phyloP scores from a whole-genome alignment of 495 filamentous ascomycete species.

The Penicillium paradoxum region DNA sequence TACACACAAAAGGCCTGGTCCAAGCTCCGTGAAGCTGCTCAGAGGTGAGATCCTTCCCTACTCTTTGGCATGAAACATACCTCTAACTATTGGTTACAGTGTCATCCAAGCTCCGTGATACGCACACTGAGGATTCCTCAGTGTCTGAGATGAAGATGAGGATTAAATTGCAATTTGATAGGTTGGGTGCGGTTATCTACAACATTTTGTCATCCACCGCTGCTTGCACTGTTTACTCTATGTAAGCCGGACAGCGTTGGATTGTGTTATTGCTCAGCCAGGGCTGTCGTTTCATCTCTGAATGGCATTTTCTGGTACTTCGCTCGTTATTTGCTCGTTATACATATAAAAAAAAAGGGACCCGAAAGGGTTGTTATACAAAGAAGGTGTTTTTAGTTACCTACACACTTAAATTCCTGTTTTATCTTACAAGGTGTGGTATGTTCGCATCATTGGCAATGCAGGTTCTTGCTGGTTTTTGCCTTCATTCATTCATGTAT shows the following conservation, averaged over 20 bases:
- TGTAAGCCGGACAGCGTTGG: constrained; percentile 20
- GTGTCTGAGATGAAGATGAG: constrained; percentile 25
- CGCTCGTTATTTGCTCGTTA: constrained; percentile 18
- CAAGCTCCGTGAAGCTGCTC: constrained; percentile 35
- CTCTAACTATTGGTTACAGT: constrained; percentile 19
- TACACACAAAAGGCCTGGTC: constrained; percentile 27
- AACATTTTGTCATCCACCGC: constrained; percentile 23
- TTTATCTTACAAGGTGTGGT: neutral
- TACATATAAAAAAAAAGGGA: constrained; percentile 15
- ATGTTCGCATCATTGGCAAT: neutral
- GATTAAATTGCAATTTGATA: constrained; percentile 32
- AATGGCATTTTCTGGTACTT: constrained; percentile 12
- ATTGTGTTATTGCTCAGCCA: constrained; percentile 19
- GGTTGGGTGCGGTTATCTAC: constrained; percentile 31
- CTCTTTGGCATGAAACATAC: neutral
- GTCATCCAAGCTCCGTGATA: constrained; percentile 45
- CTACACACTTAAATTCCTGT: neutral
- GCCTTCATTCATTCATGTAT: neutral
- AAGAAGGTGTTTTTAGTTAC: neutral
- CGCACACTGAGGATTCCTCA: constrained; percentile 28
- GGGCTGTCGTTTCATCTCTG: constrained; percentile 10
- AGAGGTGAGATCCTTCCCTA: constrained; percentile 27
- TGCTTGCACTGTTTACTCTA: constrained; percentile 17
- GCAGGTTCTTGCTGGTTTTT: no score
- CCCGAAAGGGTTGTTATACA: constrained; percentile 11